Evolutionary conservation across 1,284 basidiomycete genomes (phyloP).

Genomic region (Marasmius oreades): DNA sequence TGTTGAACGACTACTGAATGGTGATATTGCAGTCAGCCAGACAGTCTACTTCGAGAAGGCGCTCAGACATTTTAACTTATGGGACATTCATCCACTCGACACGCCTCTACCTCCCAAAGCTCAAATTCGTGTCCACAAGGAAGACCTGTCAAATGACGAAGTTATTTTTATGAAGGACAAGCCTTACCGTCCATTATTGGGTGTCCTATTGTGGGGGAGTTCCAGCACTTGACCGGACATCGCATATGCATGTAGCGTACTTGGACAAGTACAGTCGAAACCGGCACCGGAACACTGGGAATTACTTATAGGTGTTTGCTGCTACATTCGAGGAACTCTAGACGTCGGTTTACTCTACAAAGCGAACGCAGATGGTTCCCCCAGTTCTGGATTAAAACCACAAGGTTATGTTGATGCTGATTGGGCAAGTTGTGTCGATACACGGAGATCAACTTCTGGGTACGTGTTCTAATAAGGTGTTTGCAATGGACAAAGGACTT

Average conservation of each 20-base stretch:
- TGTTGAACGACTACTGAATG: constrained; percentile 2
- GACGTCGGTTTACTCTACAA: too few relatives aligned
- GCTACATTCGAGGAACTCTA: too few relatives aligned
- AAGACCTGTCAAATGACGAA: constrained; percentile 2
- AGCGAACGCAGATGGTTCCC: too few relatives aligned
- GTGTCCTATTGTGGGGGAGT: constrained; percentile 10
- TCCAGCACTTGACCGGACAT: constrained; percentile 9
- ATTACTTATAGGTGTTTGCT: too few relatives aligned
- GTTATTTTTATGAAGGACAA: constrained; percentile 12
- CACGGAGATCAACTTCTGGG: too few relatives aligned
- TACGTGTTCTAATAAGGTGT: too few relatives aligned
- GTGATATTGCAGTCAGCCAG: too few relatives aligned
- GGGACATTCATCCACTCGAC: neutral
- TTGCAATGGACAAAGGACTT: too few relatives aligned
- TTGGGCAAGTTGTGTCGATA: too few relatives aligned
- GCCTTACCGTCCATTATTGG: constrained; percentile 10
- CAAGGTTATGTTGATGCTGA: too few relatives aligned
- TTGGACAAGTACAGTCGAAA: constrained; percentile 11
- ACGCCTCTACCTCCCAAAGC: neutral
- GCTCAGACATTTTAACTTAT: neutral
- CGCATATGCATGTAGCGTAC: constrained; percentile 10
- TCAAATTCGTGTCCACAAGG: neutral
- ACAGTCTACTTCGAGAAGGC: constrained; percentile 7
- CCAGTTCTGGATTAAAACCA: too few relatives aligned
- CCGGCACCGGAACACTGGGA: too few relatives aligned